Conservation (phyloP, 495 filamentous ascomycete genomes). For the Penicillium tannophilum region DNA sequence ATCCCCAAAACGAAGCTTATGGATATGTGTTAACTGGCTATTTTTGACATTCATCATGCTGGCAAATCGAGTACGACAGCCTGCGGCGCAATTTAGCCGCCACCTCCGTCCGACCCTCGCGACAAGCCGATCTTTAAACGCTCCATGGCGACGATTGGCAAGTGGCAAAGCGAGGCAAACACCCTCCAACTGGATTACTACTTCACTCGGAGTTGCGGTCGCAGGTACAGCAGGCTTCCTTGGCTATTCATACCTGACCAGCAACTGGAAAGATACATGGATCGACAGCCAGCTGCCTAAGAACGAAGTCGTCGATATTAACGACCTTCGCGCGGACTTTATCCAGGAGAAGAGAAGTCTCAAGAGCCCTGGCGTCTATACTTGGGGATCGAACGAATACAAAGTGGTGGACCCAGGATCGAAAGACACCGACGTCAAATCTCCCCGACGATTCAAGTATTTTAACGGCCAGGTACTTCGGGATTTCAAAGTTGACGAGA, state of each 20-base stretch:
- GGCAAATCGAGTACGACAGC: constrained; percentile 31
- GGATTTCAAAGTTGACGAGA: constrained; percentile 82
- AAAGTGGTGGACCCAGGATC: constrained; percentile 83
- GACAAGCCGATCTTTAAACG: constrained; percentile 23
- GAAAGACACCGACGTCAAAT: constrained; percentile 73
- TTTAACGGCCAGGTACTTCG: constrained; percentile 85
- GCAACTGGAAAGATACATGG: constrained; percentile 21
- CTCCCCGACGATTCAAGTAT: constrained; percentile 73
- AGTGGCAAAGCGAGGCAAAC: constrained; percentile 28
- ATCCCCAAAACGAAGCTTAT: not conserved
- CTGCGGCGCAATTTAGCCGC: constrained; percentile 23
- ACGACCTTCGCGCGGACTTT: constrained; percentile 74
- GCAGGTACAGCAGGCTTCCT: constrained; percentile 40
- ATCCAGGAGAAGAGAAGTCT: constrained; percentile 84
- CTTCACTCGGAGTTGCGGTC: constrained; percentile 37
- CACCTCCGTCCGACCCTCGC: constrained; percentile 22
- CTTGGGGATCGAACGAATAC: constrained; percentile 90
- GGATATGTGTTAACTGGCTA: constrained; percentile 5
- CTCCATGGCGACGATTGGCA: constrained; percentile 36
- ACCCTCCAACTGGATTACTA: constrained; percentile 38
- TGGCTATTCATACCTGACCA: constrained; percentile 38
- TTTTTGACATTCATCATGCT: constrained; percentile 26
- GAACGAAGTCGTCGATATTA: constrained; percentile 30
- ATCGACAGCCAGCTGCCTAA: constrained; percentile 19
- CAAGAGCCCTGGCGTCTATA: constrained; percentile 88